Conservation (phyloP, 2,329 filamentous ascomycete species). For the Penicillium sp. region DNA sequence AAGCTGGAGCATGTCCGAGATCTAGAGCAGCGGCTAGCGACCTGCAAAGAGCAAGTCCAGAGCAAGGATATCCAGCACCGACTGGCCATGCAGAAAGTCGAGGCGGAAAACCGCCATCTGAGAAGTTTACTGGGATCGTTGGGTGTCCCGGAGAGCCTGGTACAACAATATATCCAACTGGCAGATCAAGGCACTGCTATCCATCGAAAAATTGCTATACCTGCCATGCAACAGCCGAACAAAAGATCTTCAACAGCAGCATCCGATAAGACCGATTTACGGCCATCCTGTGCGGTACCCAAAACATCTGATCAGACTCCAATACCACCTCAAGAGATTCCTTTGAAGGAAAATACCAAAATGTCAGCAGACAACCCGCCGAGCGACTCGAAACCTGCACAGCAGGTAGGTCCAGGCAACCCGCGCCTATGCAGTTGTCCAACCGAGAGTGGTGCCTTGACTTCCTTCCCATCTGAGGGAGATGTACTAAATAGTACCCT, state of each 20-base stretch:
- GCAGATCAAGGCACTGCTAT: slow-evolving; percentile 18
- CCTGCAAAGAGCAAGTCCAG: slow-evolving; percentile 28
- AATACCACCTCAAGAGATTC: background rate
- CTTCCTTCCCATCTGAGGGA: slow-evolving; percentile 22
- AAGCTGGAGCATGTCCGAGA: slow-evolving; percentile 39
- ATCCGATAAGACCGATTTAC: background rate
- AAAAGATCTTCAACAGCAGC: background rate
- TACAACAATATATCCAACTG: slow-evolving; percentile 30
- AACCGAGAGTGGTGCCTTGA: slow-evolving; percentile 10
- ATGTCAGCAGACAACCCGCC: background rate
- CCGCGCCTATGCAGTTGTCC: slow-evolving; percentile 27
- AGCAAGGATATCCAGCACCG: slow-evolving; percentile 36
- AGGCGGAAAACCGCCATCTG: slow-evolving; percentile 35
- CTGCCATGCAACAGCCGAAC: slow-evolving; percentile 21
- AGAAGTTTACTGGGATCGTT: slow-evolving; percentile 25
- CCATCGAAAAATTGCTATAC: slow-evolving; percentile 36
- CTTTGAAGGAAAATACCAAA: background rate
- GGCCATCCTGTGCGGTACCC: no score
- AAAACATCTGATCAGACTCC: background rate
- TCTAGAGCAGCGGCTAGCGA: slow-evolving; percentile 33
- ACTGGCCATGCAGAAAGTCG: slow-evolving; percentile 33
- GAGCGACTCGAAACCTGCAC: background rate
- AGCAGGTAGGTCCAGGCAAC: slow-evolving; percentile 1
- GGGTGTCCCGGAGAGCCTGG: slow-evolving; percentile 23
- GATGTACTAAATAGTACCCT: slow-evolving; percentile 36